Base-by-base conservation (phyloP, 257 asterid species). In the Agastache rugosa region DNA sequence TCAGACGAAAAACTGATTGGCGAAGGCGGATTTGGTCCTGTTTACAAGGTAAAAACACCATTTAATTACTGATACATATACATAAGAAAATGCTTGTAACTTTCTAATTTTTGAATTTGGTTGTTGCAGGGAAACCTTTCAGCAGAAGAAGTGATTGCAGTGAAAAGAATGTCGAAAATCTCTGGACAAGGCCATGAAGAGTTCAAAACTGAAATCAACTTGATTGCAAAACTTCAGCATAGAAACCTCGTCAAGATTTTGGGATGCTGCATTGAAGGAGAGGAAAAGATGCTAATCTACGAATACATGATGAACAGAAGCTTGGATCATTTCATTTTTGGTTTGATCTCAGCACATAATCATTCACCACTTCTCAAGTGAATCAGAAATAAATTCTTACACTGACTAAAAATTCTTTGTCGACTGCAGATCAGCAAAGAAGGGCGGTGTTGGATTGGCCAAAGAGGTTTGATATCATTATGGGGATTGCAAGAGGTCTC, bases 11-110 rank as follows among this genome's bases (percentile, higher is more conserved):
- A 79, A 9, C 37, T 77, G 78, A 78, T 83, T 10, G 90, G 90
- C n/a, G 76, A 86, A 79, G 88, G 88, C 10, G 88, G 88, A 47
- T 86, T 86, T 20, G 88, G 88, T 35, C 78, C 84, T 17, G 88
- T 83, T 69, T 86, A 83, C 79, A 81, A 77, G 79, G 83, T 79
- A 63, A 67, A 60, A 27, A 5, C 48, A 51, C 51, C 72, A n/a
- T 27, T 34, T 45, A 42, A 22, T 1, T 42, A 65, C 11, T 67
- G 14, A 37, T 48, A 8, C 47, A 31, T 51, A 15, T 5, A 12
- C 15, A 45, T 73, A 56, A 71, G 27, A 8, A 64, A 37, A 11
- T 34, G 15, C n/a, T 11, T 15, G 8, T 6, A 16, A 20, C 6
- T 47, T 59, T 31, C n/a, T 47, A 12, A 11, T 12, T 20, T 14